phyloP scores from a whole-genome alignment of 2,329 filamentous ascomycete species.

The Furcasterigmium sp. region DNA sequence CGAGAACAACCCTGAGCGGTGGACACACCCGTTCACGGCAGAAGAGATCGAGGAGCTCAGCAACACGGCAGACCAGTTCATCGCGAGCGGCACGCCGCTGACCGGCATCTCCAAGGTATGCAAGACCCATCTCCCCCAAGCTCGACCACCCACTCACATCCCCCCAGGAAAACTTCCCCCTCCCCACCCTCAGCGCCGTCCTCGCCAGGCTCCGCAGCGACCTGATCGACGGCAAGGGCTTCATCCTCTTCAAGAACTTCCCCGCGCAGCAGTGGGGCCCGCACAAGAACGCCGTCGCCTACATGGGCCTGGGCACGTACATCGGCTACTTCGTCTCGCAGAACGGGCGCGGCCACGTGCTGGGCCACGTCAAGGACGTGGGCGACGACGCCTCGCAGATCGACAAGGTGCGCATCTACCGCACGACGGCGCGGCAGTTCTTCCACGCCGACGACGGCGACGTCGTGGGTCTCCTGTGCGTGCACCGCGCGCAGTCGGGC shows the following conservation, averaged over 20 bases:
- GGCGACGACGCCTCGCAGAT: conserved; percentile 77
- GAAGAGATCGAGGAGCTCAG: conserved; percentile 65
- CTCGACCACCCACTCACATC: background rate
- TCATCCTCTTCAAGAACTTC: conserved; percentile 84
- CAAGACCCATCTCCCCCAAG: background rate
- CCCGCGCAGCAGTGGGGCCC: conserved; percentile 71
- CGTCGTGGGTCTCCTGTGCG: conserved; percentile 77
- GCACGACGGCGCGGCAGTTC: conserved; percentile 79
- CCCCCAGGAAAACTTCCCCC: conserved; percentile 33
- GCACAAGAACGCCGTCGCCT: conserved; percentile 78
- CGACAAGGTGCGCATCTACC: conserved; percentile 84
- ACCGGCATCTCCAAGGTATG: conserved; percentile 53
- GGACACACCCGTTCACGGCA: conserved; percentile 65
- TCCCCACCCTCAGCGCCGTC: conserved; percentile 30
- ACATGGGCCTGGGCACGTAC: conserved; percentile 83
- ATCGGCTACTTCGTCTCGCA: conserved; percentile 85
- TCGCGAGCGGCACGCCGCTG: conserved; percentile 58
- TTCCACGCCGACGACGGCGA: conserved; percentile 83
- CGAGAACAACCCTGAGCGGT: conserved; percentile 56
- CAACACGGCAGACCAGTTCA: conserved; percentile 62
- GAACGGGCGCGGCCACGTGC: conserved; percentile 77
- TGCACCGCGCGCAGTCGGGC: conserved; percentile 71
- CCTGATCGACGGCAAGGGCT: conserved; percentile 75
- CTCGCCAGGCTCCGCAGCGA: conserved; percentile 32
- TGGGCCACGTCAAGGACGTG: conserved; percentile 86